Evolutionary conservation across 176 grass and related monocot species (phyloP).

Genomic region (Typha latifolia): DNA sequence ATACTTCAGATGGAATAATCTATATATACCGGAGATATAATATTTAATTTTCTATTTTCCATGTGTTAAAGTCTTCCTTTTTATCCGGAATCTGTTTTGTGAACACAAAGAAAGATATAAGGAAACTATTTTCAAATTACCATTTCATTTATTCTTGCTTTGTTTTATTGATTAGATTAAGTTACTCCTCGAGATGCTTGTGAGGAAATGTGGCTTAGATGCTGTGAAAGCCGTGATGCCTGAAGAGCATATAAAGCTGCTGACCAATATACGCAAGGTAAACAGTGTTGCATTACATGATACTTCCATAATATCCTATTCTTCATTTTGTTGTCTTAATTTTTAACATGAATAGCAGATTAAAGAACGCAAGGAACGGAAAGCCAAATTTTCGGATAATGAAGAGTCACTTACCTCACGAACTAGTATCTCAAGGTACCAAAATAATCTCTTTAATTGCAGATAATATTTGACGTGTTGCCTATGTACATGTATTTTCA

Average conservation of each 20-base stretch:
- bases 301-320: not conserved
- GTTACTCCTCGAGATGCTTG: conserved; percentile 81
- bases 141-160: not conserved
- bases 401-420: conserved; percentile 49
- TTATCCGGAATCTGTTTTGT: too few relatives aligned
- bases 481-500: not conserved
- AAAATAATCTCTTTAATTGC: not conserved
- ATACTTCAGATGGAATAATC: too few relatives aligned
- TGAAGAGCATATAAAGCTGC: conserved; percentile 90
- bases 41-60: too few relatives aligned
- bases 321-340: not conserved
- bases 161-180: conserved; percentile 53
- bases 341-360: conserved; percentile 33
- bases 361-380: conserved; percentile 74
- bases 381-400: conserved; percentile 56
- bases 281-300: conserved; percentile 4
- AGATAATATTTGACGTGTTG: not conserved
- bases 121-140: not conserved
- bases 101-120: not conserved
- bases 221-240: conserved; percentile 92
- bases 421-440: conserved; percentile 60
- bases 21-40: too few relatives aligned
- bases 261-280: conserved; percentile 90
- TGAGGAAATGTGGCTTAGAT: conserved; percentile 91
- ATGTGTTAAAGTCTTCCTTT: too few relatives aligned